Evolutionary conservation across 805 yeast genomes (phyloP), one percentile per base, ranked within the genome.

Genomic region (Candida nitratophila): DNA sequence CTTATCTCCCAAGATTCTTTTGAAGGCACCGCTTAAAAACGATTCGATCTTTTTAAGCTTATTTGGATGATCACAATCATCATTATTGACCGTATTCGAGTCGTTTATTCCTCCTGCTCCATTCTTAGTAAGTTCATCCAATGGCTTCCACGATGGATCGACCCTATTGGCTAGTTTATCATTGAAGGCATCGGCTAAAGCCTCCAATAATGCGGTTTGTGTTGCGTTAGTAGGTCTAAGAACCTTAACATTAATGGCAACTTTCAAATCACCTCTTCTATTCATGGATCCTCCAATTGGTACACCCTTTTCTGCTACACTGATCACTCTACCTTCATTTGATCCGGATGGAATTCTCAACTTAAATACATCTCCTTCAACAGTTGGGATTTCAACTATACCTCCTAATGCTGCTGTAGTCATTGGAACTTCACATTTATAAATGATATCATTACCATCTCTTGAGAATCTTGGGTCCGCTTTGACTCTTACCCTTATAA

Each of bases 401-500:
- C 99, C 99, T 48, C 99, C 99, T 38, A 93, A 70, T 0, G 96
- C 89, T 1, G 99, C 99, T 0, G 99, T 93, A 1, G 99, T 93
- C 80, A 88, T 85, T 40, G 93, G 85, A 42, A 93, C 80, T 37
- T 79, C 78, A 39, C 81, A 78, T 24, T 73, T 70, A 56, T 79
- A 76, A 45, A 84, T 61, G 46, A 93, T 73, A 55, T 86, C 83
- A 51, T 77, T 75, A 31, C 84, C 82, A 30, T 70, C 70, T 41
- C 96, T 75, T 26, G 70, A 66, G 64, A 90, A 93, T 27, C 69
- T 65, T 32, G 81, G 73, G 61, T 93, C 96, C 27, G 81, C 81
- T 52, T 75, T 71, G 26, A 93, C 93, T 50, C 80, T 77, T 34
- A 93, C 79, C 54, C 96, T 75, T 19, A 93, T 80, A 49, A 85